phyloP scores from a whole-genome alignment of 345 rosid species.

The Euphorbia pulcherrima region DNA sequence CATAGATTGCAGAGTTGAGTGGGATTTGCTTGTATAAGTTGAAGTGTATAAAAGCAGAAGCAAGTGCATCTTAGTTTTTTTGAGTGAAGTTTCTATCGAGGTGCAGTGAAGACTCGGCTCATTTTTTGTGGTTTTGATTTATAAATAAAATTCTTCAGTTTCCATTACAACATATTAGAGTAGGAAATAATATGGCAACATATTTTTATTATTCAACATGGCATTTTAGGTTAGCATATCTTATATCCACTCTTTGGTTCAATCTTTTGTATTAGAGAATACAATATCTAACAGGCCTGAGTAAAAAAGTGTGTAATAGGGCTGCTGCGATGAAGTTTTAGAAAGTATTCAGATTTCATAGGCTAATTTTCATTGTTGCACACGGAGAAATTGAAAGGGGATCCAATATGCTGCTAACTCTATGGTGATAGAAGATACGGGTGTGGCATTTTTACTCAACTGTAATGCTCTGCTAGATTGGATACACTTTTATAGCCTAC shows the following conservation, averaged over 20 bases:
- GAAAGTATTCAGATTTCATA: neutral
- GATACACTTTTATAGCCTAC: neutral
- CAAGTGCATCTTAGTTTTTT: neutral
- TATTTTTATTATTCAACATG: neutral
- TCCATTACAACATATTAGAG: neutral
- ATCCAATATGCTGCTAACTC: neutral
- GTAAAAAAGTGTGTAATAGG: neutral
- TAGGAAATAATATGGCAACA: neutral
- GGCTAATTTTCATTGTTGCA: too few relatives aligned
- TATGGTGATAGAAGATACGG: neutral
- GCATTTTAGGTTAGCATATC: neutral
- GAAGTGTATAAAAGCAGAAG: neutral
- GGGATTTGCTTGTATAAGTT: neutral
- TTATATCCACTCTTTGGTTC: neutral
- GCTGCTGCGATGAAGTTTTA: neutral
- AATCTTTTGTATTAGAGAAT: neutral
- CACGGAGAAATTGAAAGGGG: neutral
- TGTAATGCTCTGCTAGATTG: neutral
- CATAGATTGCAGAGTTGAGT: neutral
- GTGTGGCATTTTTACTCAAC: neutral
- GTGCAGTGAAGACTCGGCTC: neutral
- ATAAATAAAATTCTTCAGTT: neutral
- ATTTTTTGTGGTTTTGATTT: neutral
- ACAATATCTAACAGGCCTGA: neutral
- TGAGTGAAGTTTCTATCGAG: neutral